These are phyloP conservation scores for Aspergillus sp. DNA, from an alignment of 2,329 filamentous ascomycete species.

Conservation along the genomic window DNA sequence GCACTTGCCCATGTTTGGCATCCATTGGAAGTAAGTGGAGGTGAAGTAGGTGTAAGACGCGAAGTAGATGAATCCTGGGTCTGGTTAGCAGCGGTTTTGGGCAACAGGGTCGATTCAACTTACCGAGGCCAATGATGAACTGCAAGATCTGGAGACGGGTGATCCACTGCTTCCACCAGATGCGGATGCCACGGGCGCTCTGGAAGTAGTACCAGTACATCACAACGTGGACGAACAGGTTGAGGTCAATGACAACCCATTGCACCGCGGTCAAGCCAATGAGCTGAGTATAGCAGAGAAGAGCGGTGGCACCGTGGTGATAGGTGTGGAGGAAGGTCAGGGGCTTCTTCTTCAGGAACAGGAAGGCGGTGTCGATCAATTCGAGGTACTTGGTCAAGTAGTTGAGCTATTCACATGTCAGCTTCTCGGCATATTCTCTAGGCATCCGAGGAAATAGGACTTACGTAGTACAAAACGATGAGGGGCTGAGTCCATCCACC, in stretches of 20 bases:
- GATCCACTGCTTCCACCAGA: conserved; percentile 99
- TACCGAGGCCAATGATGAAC: conserved; percentile 94
- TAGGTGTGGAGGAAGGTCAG: conserved; percentile 99
- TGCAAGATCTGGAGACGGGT: conserved; percentile 95
- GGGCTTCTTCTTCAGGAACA: conserved; percentile 99
- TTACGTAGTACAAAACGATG: conserved; percentile 93
- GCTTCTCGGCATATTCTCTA: conserved; percentile 14
- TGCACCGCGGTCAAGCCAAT: conserved; percentile 89
- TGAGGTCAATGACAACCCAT: conserved; percentile 90
- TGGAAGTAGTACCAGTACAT: conserved; percentile 99
- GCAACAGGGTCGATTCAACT: conserved; percentile 25
- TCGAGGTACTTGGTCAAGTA: conserved; percentile 98
- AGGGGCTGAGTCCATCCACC: conserved; percentile 94
- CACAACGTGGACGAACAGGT: conserved; percentile 90
- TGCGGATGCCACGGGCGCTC: conserved; percentile 86
- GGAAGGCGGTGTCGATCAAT: conserved; percentile 89
- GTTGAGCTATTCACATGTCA: conserved; percentile 66
- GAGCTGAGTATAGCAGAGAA: conserved; percentile 96
- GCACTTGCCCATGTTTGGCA: conserved; percentile 81
- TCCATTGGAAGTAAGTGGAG: conserved; percentile 78
- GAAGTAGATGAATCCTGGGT: conserved; percentile 92
- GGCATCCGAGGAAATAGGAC: conserved; percentile 31
- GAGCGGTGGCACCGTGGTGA: conserved; percentile 93
- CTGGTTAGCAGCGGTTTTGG: conserved; percentile 12
- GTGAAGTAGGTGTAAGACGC: conserved; percentile 99